phyloP scores from a whole-genome alignment of 2,329 filamentous ascomycete genomes.

The Lasiodiplodia citricola region DNA sequence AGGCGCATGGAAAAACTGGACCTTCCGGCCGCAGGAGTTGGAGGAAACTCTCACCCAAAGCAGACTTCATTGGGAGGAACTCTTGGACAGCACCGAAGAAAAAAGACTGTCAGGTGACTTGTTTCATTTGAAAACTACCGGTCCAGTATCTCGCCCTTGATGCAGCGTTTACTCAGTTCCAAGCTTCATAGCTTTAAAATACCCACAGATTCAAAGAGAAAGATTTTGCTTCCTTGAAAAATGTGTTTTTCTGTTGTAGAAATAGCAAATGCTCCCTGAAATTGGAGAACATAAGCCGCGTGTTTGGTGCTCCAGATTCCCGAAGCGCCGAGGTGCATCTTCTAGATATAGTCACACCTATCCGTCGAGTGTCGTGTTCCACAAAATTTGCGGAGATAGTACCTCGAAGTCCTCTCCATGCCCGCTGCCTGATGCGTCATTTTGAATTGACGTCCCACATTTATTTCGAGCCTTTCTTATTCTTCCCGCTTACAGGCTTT shows the following conservation, averaged over 20 bases:
- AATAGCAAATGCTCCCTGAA: background rate
- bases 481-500: conserved; percentile 26
- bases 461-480: conserved; percentile 27
- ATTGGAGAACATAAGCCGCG: background rate
- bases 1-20: conserved; percentile 42
- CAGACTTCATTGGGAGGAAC: background rate
- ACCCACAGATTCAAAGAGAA: no score
- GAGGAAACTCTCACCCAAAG: conserved; percentile 9
- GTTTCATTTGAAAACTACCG: no score
- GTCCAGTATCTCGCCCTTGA: no score
- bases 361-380: background rate
- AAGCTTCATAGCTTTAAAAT: no score
- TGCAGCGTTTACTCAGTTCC: no score
- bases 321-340: background rate
- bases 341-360: background rate
- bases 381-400: background rate
- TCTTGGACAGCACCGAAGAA: background rate
- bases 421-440: background rate
- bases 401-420: background rate
- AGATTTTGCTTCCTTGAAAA: no score
- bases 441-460: background rate
- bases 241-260: background rate
- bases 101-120: background rate
- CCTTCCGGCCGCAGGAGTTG: conserved; percentile 37
- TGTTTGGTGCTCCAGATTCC: background rate